phyloP scores from a whole-genome alignment of 441 rosid species.

The Brassica balearica region DNA sequence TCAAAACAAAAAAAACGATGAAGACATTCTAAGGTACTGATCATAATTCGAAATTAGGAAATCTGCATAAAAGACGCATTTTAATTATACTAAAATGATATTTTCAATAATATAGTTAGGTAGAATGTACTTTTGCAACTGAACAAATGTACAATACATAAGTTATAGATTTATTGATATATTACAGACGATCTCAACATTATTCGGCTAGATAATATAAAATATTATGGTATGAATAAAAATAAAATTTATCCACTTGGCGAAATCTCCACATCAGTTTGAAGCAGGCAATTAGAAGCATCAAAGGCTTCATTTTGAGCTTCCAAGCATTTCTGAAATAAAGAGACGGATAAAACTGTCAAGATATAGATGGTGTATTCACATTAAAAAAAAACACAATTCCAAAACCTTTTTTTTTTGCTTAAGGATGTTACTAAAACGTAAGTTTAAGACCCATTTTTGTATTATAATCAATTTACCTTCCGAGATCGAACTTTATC shows the following conservation, averaged over 20 bases:
- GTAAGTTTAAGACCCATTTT: neutral
- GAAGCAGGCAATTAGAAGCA: neutral
- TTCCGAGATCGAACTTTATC: conserved; percentile 16
- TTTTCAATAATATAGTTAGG: neutral
- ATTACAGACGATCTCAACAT: conserved; percentile 5
- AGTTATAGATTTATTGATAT: neutral
- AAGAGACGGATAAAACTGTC: neutral
- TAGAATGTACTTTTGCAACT: neutral
- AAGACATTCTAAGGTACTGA: neutral
- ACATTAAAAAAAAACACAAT: neutral
- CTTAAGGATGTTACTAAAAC: neutral
- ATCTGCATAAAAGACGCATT: neutral
- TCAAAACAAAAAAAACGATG: no score
- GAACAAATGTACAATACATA: neutral
- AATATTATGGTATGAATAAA: neutral
- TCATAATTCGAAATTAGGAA: neutral
- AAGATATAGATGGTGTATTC: neutral
- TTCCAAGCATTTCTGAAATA: neutral
- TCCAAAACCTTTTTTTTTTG: neutral
- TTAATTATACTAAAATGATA: neutral
- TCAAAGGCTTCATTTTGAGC: neutral
- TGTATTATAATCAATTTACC: conserved; percentile 14
- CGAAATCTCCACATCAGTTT: neutral
- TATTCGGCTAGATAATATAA: neutral
- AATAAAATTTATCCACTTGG: neutral